Evolutionary conservation across 495 filamentous ascomycete species (phyloP), one percentile per base, ranked within the genome.

Genomic region (Hypoxylon fuscum): DNA sequence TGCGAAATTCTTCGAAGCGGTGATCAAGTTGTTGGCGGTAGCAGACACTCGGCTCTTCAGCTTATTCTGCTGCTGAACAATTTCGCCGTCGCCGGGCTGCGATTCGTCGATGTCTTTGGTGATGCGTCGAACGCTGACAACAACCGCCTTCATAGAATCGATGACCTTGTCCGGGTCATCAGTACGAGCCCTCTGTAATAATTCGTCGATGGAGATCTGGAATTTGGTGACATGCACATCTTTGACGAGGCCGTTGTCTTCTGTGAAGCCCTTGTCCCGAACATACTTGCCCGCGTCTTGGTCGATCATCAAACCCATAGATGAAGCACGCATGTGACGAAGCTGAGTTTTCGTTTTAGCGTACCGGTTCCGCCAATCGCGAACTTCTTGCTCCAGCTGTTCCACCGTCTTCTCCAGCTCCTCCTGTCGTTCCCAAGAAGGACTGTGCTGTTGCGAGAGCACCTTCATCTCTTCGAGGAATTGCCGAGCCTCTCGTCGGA

Each of bases 11-110:
- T 94, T 96, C 17, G 90, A 88, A 2, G 93, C 92, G 11, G 92
- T 98, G 60, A 97, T 96, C 55, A 98, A 77, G 64, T 96, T 96
- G 80, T 98, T 98, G 22, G 95, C 91, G 10, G 95, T 96, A 4
- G 89, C 90, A 18, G 91, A 94, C 10, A 97, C 88, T 7, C 88
- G 85, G 2, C 83, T 81, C 67, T 91, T 94, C 40, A 93, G 81
- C 74, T 90, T 96, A 20, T 77, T 69, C 44, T 84, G 82, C 58
- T 84, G 79, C 51, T 81, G 76, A n/a, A 70, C 59, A 17, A 66
- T 64, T 54, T 73, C 81, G 69, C 71, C 80, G 54, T 72, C 83
- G 48, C 62, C 80, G 5, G 81, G 74, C 22, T 72, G 74, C 22
- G 83, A 79, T 42, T 84, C 81, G 45, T 90, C 86, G 27, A 93